These are phyloP conservation scores for Entomophthora muscae DNA, from an alignment of 371 early-diverging fungal species.

Conservation along the genomic window DNA sequence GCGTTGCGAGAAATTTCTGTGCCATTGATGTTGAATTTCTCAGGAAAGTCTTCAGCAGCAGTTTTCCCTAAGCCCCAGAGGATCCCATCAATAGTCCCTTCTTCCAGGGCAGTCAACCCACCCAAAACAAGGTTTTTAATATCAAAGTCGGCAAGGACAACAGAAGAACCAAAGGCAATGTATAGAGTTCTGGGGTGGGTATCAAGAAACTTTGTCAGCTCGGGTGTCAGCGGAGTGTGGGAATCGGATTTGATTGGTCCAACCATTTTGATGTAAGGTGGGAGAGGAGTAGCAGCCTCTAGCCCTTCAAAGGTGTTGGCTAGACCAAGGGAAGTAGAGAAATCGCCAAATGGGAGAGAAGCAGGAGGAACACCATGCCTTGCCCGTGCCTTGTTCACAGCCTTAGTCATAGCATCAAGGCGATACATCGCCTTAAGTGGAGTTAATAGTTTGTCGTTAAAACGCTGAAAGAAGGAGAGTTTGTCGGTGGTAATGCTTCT, in stretches of 20 bases:
- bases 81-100: slow-evolving; percentile 5
- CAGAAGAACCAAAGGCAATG: not conserved
- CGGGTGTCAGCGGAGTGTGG: too few relatives aligned
- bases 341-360: too few relatives aligned
- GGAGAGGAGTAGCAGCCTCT: too few relatives aligned
- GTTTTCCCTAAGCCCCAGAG: slow-evolving; percentile 8
- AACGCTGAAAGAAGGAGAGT: not conserved
- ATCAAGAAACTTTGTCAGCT: too few relatives aligned
- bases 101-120: not conserved
- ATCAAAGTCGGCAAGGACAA: not conserved
- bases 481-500: not conserved
- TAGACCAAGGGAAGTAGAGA: too few relatives aligned
- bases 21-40: not conserved
- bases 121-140: not conserved
- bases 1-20: too few relatives aligned
- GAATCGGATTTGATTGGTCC: too few relatives aligned
- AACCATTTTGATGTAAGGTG: too few relatives aligned
- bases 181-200: too few relatives aligned
- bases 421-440: not conserved
- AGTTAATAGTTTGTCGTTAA: not conserved
- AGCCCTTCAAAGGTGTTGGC: too few relatives aligned
- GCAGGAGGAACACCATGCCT: too few relatives aligned
- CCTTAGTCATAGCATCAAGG: not conserved
- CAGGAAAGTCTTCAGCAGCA: not conserved
- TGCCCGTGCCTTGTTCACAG: too few relatives aligned